Base-by-base conservation (phyloP, 1,284 basidiomycete species). In the Flammula alnicola region DNA sequence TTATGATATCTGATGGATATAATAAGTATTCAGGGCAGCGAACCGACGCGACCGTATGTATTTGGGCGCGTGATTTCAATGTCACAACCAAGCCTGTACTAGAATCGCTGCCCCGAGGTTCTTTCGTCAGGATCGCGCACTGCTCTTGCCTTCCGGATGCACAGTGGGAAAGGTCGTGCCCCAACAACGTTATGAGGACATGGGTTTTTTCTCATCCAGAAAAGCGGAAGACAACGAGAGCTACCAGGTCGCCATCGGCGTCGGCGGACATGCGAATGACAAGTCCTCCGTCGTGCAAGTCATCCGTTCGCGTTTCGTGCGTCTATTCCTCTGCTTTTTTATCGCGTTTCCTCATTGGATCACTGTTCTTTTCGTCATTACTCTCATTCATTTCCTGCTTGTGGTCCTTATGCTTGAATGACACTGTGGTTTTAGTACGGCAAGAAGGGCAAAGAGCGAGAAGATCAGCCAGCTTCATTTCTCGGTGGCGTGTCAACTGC, bases 241-340 rank as follows among this genome's bases (percentile, higher is more conserved):
- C 60, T 64, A 69, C 44, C 56, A 60, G 29, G 58, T 64, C 41
- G 54, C 63, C 44, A 51, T 63, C 39, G 58, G 58, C 35, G 52
- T 56, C 14, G 51, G 51, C n/a, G 39, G 47, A 30, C 51, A 39
- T 9, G 44, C 47, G 26, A 59, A 54, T 31, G 55, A 51, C 39
- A 53, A 52, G 50, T 38, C 50, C 62, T 74, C 80, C 35, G 78
- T 83, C 59, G 78, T 83, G 43, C 74, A 79, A 54, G 80, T 84
- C 62, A 81, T 89, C 55, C 85, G 87, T 61, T 86, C 87, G 57
- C 77, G 85, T 70, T 86, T 89, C 61, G 87, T 89, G 65, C 36
- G 38, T 53, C 33, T 20, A 45, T 35, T 27, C 25, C 43, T 43
- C 44, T 12, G 41, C 52, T 52, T 51, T 38, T 42, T 29, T 31